Evolutionary conservation across 345 rosid species (phyloP).

Genomic region (Angophora floribunda): DNA sequence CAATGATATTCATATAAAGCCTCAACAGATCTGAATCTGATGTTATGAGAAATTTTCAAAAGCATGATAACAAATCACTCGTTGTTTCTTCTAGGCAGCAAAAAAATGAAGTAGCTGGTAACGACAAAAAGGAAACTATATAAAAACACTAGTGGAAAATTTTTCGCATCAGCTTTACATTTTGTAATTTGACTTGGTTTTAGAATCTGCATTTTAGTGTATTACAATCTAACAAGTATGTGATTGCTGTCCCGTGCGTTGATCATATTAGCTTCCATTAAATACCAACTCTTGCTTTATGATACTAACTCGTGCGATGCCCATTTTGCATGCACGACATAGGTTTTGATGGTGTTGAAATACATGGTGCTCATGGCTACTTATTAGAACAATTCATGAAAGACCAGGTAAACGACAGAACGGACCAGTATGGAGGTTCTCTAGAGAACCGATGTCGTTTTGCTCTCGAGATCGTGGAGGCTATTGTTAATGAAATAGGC

Average conservation of each 20-base stretch:
- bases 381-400: constrained; percentile 65
- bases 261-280: neutral
- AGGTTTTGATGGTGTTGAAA: constrained; percentile 84
- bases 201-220: neutral
- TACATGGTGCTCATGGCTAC: constrained; percentile 71
- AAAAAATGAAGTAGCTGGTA: neutral
- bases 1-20: neutral
- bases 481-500: constrained; percentile 55
- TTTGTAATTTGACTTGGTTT: neutral
- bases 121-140: neutral
- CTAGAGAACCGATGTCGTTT: constrained; percentile 58
- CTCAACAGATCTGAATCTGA: neutral
- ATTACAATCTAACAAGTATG: neutral
- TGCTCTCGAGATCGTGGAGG: constrained; percentile 54
- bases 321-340: neutral
- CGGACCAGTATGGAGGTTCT: constrained; percentile 65
- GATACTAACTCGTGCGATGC: neutral
- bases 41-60: too few species aligned
- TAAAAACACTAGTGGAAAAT: neutral
- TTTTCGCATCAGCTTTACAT: neutral
- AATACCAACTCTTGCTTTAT: neutral
- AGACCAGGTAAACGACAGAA: constrained; percentile 60
- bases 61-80: too few species aligned
- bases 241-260: neutral
- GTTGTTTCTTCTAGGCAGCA: neutral